Base-by-base conservation (phyloP, 768 basidiomycete genomes). In the Suillus subluteus region DNA sequence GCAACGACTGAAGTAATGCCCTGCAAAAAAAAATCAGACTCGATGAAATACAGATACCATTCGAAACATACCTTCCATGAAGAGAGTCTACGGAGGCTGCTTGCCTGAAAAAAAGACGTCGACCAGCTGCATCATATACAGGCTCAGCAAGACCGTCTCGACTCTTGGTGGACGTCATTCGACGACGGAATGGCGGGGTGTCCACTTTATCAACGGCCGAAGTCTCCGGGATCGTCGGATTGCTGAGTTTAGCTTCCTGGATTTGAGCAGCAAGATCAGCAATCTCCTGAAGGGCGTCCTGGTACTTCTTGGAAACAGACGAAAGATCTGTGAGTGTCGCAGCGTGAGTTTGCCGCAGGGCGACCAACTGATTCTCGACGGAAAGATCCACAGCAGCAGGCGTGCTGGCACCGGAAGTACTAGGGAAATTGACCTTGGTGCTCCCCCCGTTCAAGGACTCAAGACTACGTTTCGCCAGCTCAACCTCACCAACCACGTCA, bases 201-300 rank as follows among this genome's bases (percentile, higher is more conserved):
- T 91, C 91, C 63, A 63, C 69, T 41, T 82, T 82, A 37, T 82
- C 83, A 35, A 68, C 59, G 32, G 74, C 68, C 16, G 81, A 77
- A 23, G 81, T 75, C 59, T 88, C 86, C 8, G 79, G 74, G 48
- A 80, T 73, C 23, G 75, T 70, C 9, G 84, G 76, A 68, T 84
- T 87, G 71, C 82, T 85, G 55, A 95, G 86, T 71, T 91, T 94
- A 9, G 88, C 86, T 74, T 97, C 96, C 73, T 96, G 88, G 40
- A 97, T 89, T 76, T 98, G 95, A n/a, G 89, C 86, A 21, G 91
- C 90, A 48, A 99, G 86, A 72, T 96, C 95, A n/a, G 92, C 91
- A 66, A 99, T 97, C 77, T 97, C 94, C 59, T 87, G 87, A 38
- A 98, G 84, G 21, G 96, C 93, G 67, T 97, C 92, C 38, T 89